phyloP scores from a whole-genome alignment of 176 grass and related monocot species.

The Musa beccarii region DNA sequence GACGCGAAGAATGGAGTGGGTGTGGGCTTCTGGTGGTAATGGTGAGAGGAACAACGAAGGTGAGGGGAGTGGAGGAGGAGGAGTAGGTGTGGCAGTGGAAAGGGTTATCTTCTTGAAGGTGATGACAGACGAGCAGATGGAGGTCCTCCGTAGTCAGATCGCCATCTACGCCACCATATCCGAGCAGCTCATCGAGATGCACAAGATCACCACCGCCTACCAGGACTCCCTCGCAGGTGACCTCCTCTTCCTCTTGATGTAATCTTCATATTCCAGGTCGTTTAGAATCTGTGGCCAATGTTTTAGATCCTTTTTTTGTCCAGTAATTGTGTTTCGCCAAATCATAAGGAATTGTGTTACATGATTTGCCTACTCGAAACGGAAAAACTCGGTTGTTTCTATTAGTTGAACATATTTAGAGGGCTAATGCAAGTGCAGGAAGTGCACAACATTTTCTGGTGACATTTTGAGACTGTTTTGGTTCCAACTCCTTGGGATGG shows the following conservation, averaged over 20 bases:
- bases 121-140: conserved; percentile 26
- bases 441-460: not conserved
- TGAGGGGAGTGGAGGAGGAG: not conserved
- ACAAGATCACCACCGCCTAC: conserved; percentile 1
- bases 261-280: too few species aligned
- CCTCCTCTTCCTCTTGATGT: not conserved
- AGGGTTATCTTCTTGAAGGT: conserved; percentile 18
- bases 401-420: not conserved
- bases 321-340: too few species aligned
- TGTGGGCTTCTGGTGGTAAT: not conserved
- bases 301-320: not conserved
- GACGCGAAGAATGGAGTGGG: not conserved
- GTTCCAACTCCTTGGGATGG: not conserved
- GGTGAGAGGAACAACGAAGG: not conserved
- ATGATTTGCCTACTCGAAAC: not conserved
- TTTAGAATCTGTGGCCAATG: too few species aligned
- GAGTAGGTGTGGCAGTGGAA: not conserved
- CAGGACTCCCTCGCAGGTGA: conserved; percentile 14
- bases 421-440: not conserved
- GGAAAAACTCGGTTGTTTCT: not conserved
- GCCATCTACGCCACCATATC: conserved; percentile 16
- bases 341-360: not conserved
- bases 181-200: conserved; percentile 26
- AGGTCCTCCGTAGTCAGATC: conserved; percentile 21
- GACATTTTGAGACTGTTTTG: not conserved